phyloP scores from a whole-genome alignment of 345 rosid species.

The Citrus cavaleriei region DNA sequence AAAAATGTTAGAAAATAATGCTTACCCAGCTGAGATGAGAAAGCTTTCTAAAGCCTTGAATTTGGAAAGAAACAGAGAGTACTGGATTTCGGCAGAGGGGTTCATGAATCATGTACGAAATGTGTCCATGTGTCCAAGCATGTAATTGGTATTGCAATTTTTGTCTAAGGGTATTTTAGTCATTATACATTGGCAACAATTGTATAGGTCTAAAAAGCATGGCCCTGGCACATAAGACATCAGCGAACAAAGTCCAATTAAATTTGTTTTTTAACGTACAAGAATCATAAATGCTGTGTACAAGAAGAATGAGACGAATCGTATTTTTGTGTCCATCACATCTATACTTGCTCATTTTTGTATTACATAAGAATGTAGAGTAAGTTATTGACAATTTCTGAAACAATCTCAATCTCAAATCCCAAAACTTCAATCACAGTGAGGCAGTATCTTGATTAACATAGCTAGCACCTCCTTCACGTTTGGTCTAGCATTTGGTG shows the following conservation, averaged over 20 bases:
- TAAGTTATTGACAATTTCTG: slow-evolving; percentile 21
- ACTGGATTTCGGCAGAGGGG: too few relatives aligned
- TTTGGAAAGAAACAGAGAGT: too few relatives aligned
- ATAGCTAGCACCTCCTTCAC: slow-evolving; percentile 77
- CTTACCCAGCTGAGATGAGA: neutral
- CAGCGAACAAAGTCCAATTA: neutral
- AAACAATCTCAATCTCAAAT: neutral
- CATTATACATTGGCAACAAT: neutral
- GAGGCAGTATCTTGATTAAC: slow-evolving; percentile 45
- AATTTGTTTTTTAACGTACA: neutral
- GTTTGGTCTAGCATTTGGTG: slow-evolving; percentile 82
- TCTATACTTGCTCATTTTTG: neutral
- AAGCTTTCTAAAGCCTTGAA: neutral
- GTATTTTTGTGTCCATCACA: neutral
- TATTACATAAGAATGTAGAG: neutral
- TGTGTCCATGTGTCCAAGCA: neutral
- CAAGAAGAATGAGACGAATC: slow-evolving; percentile 18
- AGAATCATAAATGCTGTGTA: slow-evolving; percentile 9
- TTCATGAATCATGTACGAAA: too few relatives aligned
- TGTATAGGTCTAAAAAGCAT: neutral
- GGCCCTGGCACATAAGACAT: too few relatives aligned
- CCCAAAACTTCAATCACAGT: slow-evolving; percentile 8
- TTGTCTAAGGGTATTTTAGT: neutral
- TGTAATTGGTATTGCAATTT: neutral
- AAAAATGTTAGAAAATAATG: neutral